phyloP scores from a whole-genome alignment of 2,329 filamentous ascomycete genomes.

The Neofusicoccum sp. region DNA sequence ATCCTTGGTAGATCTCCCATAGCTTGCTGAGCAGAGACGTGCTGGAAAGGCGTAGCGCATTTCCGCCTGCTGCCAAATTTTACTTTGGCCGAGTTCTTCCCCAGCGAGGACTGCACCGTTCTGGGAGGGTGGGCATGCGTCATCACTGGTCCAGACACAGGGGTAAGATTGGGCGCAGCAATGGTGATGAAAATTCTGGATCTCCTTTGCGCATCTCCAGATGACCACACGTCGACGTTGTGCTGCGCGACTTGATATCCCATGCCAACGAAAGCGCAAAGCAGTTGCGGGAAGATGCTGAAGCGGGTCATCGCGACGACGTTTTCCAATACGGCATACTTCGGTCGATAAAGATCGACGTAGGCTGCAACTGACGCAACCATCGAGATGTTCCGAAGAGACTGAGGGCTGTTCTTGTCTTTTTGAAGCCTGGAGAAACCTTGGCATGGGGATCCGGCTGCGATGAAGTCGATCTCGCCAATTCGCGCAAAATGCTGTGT shows the following conservation, averaged over 20 bases:
- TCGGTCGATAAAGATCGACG: slow-evolving; percentile 73
- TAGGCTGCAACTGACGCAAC: slow-evolving; percentile 75
- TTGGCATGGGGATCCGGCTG: slow-evolving; percentile 75
- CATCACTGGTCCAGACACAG: slow-evolving; percentile 58
- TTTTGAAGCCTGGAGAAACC: slow-evolving; percentile 70
- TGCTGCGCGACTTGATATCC: slow-evolving; percentile 75
- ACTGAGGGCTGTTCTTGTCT: slow-evolving; percentile 56
- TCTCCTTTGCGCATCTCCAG: slow-evolving; percentile 67
- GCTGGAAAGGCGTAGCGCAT: slow-evolving; percentile 62
- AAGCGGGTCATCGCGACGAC: slow-evolving; percentile 68
- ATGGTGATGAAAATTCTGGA: slow-evolving; percentile 72
- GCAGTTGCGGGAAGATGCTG: slow-evolving; percentile 72
- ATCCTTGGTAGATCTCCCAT: slow-evolving; percentile 65
- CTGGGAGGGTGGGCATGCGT: slow-evolving; percentile 64
- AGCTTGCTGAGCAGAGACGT: slow-evolving; percentile 56
- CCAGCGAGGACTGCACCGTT: slow-evolving; percentile 49
- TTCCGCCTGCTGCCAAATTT: slow-evolving; percentile 60
- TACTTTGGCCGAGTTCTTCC: slow-evolving; percentile 41
- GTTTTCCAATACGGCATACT: slow-evolving; percentile 79
- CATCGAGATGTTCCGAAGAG: slow-evolving; percentile 73
- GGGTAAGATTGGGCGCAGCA: slow-evolving; percentile 64
- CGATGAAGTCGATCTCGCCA: slow-evolving; percentile 69
- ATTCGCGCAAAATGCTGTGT: slow-evolving; percentile 57
- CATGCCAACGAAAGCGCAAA: slow-evolving; percentile 72
- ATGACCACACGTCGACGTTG: slow-evolving; percentile 69